Percentiles rank a stretch among this genome's conserved stretches.
Evolutionary conservation across 208 protist genomes (phyloP).

Genomic region (Leishmania mexicana): DNA sequence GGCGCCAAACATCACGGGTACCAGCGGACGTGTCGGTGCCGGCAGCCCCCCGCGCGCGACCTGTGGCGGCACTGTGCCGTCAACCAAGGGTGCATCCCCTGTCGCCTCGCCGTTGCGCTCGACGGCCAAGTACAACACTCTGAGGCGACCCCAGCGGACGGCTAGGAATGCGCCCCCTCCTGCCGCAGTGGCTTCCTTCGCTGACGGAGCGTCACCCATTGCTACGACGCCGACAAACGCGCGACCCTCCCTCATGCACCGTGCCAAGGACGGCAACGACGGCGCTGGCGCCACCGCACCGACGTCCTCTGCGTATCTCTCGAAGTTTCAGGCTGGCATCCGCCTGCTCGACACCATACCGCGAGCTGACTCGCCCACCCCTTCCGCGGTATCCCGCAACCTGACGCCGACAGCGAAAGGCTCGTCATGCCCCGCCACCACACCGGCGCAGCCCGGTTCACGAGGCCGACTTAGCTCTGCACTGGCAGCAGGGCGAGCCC

Average conservation of each 20-base stretch:
- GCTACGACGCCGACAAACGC: neutral
- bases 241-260: neutral
- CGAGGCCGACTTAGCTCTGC: constrained; percentile 27
- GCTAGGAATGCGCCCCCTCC: neutral
- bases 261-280: neutral
- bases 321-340: constrained; percentile 27
- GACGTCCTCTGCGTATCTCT: constrained; percentile 17
- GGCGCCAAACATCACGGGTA: neutral
- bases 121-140: constrained; percentile 16
- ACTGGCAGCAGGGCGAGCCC: constrained; percentile 19
- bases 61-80: neutral
- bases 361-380: neutral
- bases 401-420: neutral
- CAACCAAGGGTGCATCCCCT: neutral
- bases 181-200: neutral
- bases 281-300: too few species aligned
- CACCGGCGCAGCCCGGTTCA: constrained; percentile 8
- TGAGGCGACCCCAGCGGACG: neutral
- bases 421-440: neutral
- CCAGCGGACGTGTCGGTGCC: neutral
- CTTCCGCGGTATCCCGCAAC: neutral
- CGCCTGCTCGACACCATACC: constrained; percentile 4
- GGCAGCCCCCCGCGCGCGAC: neutral
- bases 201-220: neutral
- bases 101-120: neutral